These are phyloP conservation scores for Talaromyces adpressus DNA, from an alignment of 495 filamentous ascomycete species.

Conservation along the genomic window DNA sequence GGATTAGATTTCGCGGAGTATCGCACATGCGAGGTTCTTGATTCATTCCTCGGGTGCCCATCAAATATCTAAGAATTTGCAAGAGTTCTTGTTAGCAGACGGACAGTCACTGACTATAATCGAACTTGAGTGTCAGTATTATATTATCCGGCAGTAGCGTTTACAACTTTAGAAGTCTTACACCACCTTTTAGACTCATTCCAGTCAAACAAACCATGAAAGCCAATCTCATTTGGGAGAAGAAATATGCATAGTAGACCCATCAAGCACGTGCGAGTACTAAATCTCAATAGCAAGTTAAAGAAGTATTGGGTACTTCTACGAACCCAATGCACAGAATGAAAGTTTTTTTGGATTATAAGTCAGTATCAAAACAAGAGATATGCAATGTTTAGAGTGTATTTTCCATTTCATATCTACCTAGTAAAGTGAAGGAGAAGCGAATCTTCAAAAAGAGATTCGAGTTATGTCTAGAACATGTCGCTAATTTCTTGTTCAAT, in stretches of 20 bases:
- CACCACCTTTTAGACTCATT: too few species aligned
- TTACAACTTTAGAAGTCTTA: too few species aligned
- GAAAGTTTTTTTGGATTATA: background rate
- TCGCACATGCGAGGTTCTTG: background rate
- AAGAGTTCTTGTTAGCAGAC: background rate
- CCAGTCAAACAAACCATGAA: too few species aligned
- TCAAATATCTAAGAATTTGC: background rate
- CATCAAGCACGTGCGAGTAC: background rate
- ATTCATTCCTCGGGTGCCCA: background rate
- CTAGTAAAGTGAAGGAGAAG: background rate
- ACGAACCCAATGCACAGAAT: background rate
- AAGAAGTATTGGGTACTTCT: background rate
- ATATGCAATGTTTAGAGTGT: background rate
- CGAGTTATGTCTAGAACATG: background rate
- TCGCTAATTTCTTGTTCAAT: background rate
- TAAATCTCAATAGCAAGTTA: background rate
- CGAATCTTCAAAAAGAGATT: background rate
- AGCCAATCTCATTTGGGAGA: too few species aligned
- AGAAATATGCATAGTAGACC: background rate
- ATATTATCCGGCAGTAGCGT: too few species aligned
- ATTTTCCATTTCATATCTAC: background rate
- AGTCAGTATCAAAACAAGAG: background rate
- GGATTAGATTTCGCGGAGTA: background rate
- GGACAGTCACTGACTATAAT: too few species aligned
- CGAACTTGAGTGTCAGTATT: too few species aligned